These are phyloP conservation scores for Neoboletus brunneissimus DNA, from an alignment of 768 basidiomycete genomes.

Conservation along the genomic window DNA sequence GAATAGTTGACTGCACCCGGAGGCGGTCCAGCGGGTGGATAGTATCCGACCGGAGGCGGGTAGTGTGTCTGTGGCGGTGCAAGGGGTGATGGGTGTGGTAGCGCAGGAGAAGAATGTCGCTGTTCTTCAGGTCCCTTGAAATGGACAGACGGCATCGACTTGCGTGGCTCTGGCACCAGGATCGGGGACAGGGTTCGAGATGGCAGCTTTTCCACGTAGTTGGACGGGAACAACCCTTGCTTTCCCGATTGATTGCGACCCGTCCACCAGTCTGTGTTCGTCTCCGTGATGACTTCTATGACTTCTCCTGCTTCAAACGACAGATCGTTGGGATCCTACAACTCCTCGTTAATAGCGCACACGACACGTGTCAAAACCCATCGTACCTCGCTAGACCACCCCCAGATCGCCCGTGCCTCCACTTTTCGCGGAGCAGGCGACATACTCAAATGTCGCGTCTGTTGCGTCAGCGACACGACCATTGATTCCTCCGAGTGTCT, in stretches of 20 bases:
- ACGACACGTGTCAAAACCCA: background rate
- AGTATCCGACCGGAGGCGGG: slow-evolving; percentile 16
- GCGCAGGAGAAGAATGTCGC: slow-evolving; percentile 18
- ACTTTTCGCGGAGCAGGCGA: slow-evolving; percentile 24
- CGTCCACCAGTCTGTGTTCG: slow-evolving; percentile 90
- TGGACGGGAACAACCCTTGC: slow-evolving; percentile 76
- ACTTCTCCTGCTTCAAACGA: slow-evolving; percentile 72
- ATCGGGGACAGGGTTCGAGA: slow-evolving; percentile 19
- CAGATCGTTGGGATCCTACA: slow-evolving; percentile 74
- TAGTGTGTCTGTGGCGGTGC: slow-evolving; percentile 16
- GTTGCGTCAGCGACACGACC: slow-evolving; percentile 21
- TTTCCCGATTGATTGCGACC: slow-evolving; percentile 58
- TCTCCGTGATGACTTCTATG: slow-evolving; percentile 78
- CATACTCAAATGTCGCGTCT: slow-evolving; percentile 22
- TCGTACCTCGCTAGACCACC: slow-evolving; percentile 30
- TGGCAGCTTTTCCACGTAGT: slow-evolving; percentile 64
- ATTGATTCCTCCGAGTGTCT: slow-evolving; percentile 17
- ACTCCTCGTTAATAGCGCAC: slow-evolving; percentile 6
- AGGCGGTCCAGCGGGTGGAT: slow-evolving; percentile 14
- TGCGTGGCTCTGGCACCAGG: slow-evolving; percentile 23
- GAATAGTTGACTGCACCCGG: slow-evolving; percentile 10
- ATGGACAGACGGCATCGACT: slow-evolving; percentile 8
- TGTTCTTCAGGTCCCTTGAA: slow-evolving; percentile 10
- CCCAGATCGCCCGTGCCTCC: slow-evolving; percentile 32
- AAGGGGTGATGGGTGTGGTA: slow-evolving; percentile 15